Percentiles rank a stretch among this genome's conserved stretches.
Evolutionary conservation across 768 basidiomycete genomes (phyloP).

Genomic region (Pleurotus platypus): DNA sequence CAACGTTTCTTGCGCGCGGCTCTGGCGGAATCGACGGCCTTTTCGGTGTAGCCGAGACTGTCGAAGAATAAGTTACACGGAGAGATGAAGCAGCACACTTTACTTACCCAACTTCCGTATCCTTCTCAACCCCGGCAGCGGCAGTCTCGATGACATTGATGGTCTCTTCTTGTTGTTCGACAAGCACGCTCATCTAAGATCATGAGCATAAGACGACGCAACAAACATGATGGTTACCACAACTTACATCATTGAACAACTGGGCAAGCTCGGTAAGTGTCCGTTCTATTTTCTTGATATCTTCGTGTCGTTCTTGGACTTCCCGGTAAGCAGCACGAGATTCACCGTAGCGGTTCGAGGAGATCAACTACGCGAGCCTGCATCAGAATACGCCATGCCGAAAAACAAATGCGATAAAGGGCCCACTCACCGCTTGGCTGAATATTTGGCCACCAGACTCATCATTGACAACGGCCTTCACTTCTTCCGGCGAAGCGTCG

Average conservation of each 20-base stretch:
- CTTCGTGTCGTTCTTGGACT: slow-evolving; percentile 95
- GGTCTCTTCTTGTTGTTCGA: slow-evolving; percentile 91
- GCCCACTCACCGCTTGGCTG: slow-evolving; percentile 67
- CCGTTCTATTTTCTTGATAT: slow-evolving; percentile 92
- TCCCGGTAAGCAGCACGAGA: slow-evolving; percentile 90
- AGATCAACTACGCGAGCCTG: slow-evolving; percentile 59
- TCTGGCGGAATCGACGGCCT: slow-evolving; percentile 82
- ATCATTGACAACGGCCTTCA: slow-evolving; percentile 83
- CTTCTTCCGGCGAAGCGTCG: slow-evolving; percentile 86
- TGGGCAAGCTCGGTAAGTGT: slow-evolving; percentile 92
- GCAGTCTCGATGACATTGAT: slow-evolving; percentile 80
- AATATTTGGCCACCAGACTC: slow-evolving; percentile 84
- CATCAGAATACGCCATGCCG: not conserved
- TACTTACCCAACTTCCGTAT: slow-evolving; percentile 80
- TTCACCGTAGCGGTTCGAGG: slow-evolving; percentile 86
- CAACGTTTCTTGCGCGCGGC: slow-evolving; percentile 93
- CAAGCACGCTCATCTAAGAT: slow-evolving; percentile 84
- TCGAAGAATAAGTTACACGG: slow-evolving; percentile 4
- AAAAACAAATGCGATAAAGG: not conserved
- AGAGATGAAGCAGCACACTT: not conserved
- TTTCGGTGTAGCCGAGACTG: slow-evolving; percentile 80
- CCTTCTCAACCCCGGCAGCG: slow-evolving; percentile 71
- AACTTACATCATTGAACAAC: slow-evolving; percentile 87
- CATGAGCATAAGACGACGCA: not conserved
- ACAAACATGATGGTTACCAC: not conserved